These are phyloP conservation scores for Eremothecium coryli DNA, from an alignment of 1,139 yeast species.

Conservation along the genomic window DNA sequence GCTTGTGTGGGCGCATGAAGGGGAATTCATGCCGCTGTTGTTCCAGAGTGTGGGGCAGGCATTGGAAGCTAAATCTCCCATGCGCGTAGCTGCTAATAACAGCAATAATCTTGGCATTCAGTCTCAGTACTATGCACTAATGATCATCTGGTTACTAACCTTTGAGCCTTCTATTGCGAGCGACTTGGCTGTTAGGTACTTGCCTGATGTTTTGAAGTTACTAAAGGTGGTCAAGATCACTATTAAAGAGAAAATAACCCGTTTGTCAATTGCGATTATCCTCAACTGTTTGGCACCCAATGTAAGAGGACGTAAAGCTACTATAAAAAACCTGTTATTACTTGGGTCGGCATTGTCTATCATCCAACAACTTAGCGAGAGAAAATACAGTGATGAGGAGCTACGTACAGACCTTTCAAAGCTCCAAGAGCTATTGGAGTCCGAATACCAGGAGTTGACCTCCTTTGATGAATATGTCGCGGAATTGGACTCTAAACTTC, in stretches of 20 bases:
- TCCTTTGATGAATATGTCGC: constrained; percentile 88
- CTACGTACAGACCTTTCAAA: constrained; percentile 60
- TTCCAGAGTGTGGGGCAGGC: constrained; percentile 34
- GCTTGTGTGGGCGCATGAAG: constrained; percentile 46
- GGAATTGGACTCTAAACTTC: constrained; percentile 68
- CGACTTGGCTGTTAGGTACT: constrained; percentile 39
- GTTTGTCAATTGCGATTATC: constrained; percentile 69
- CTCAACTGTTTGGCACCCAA: constrained; percentile 44
- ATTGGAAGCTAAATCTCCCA: constrained; percentile 18
- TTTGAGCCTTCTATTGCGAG: constrained; percentile 52
- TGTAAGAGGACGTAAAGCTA: constrained; percentile 26
- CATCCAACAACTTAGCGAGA: constrained; percentile 59
- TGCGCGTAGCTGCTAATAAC: constrained; percentile 34
- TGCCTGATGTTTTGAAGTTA: constrained; percentile 39
- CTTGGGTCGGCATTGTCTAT: constrained; percentile 69
- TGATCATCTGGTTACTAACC: constrained; percentile 77
- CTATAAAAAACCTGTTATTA: constrained; percentile 59
- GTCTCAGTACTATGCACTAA: constrained; percentile 68
- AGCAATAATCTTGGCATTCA: constrained; percentile 53
- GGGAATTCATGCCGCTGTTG: constrained; percentile 49
- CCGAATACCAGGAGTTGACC: constrained; percentile 68
- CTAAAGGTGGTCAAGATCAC: constrained; percentile 68
- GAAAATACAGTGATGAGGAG: constrained; percentile 95
- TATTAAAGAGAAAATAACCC: constrained; percentile 82
- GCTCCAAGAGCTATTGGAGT: constrained; percentile 52